Conservation (phyloP, 2,329 filamentous ascomycete genomes). For the Exophiala xenobiotica region DNA sequence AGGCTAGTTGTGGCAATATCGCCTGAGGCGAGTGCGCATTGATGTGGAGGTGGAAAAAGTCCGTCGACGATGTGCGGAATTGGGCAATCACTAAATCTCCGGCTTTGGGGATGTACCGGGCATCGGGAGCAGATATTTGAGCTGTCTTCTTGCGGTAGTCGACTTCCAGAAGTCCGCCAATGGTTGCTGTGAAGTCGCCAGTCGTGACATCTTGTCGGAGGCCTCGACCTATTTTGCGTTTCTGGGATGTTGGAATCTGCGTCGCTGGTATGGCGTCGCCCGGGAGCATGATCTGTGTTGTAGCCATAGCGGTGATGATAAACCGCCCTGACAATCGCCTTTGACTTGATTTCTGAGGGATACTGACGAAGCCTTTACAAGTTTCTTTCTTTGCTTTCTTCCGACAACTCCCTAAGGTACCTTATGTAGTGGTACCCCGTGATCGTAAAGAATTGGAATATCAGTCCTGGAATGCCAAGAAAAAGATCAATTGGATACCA, state of each 20-base stretch:
- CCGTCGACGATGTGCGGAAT: conserved; percentile 70
- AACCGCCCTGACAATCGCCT: no score
- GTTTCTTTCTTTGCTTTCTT: no score
- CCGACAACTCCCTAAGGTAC: no score
- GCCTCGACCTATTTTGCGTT: conserved; percentile 67
- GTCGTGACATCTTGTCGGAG: conserved; percentile 60
- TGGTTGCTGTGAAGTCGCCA: conserved; percentile 36
- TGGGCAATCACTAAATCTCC: conserved; percentile 88
- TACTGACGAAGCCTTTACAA: no score
- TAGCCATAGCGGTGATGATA: conserved; percentile 54
- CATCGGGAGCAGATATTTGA: conserved; percentile 38
- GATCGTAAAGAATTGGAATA: no score
- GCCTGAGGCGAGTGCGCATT: conserved; percentile 63
- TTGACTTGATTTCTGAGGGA: no score
- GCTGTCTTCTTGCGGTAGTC: conserved; percentile 43
- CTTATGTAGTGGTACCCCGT: no score
- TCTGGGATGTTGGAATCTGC: conserved; percentile 66
- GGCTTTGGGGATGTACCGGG: conserved; percentile 72
- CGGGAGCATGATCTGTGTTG: conserved; percentile 71
- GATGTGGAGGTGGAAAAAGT: conserved; percentile 77
- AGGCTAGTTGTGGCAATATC: conserved; percentile 81
- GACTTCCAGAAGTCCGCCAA: conserved; percentile 39
- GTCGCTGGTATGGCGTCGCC: conserved; percentile 71
- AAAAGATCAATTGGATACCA: no score
- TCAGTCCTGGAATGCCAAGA: no score